Percentiles rank a stretch among this genome's conserved stretches.
phyloP scores from a whole-genome alignment of 176 grass and related monocot genomes.

The Saccharum spontaneum region DNA sequence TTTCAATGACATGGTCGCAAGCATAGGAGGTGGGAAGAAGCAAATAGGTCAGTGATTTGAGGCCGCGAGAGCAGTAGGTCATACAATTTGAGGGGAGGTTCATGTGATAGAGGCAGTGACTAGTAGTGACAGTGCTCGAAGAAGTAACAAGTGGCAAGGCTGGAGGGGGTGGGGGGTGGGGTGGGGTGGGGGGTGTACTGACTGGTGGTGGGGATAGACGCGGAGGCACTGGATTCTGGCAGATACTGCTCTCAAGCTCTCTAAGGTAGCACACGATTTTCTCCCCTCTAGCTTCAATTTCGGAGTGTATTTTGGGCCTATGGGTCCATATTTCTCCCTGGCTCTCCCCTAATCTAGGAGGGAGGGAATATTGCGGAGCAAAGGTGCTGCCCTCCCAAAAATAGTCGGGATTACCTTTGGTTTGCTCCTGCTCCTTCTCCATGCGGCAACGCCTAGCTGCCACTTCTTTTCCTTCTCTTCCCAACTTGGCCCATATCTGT shows the following conservation, averaged over 20 bases:
- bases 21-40: too few species aligned
- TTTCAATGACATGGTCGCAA: too few species aligned
- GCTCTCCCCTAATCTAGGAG: slow-evolving; percentile 5
- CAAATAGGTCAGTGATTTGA: too few species aligned
- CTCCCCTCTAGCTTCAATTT: background rate
- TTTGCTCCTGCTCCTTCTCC: slow-evolving; percentile 2
- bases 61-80: too few species aligned
- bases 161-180: background rate
- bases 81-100: background rate
- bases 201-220: background rate
- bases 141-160: background rate
- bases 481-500: background rate
- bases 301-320: background rate
- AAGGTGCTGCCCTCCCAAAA: slow-evolving; percentile 2
- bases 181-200: background rate
- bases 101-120: too few species aligned
- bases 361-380: slow-evolving; percentile 4
- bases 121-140: background rate
- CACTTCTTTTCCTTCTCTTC: background rate
- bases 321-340: background rate
- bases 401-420: slow-evolving; percentile 17
- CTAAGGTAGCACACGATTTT: background rate
- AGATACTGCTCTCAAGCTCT: background rate
- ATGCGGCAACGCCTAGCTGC: slow-evolving; percentile 13
- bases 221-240: background rate